phyloP scores from a whole-genome alignment of 2,329 filamentous ascomycete genomes.

The Thielaviopsis euricoi region DNA sequence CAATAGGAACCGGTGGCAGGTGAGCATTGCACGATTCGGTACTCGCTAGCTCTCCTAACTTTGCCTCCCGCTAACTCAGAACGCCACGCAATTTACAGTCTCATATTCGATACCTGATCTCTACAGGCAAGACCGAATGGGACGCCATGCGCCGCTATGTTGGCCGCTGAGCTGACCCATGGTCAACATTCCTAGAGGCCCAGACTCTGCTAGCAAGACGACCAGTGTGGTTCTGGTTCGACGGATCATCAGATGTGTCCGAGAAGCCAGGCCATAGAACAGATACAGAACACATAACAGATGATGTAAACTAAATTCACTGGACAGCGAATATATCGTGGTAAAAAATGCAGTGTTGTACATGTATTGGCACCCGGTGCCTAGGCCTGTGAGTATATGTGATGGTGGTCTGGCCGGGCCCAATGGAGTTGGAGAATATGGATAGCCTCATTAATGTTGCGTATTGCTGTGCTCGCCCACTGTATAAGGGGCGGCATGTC shows the following conservation, averaged over 20 bases:
- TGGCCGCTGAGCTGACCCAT: conserved; percentile 18
- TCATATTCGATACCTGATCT: conserved; percentile 46
- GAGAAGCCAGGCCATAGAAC: not conserved
- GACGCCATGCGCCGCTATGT: conserved; percentile 44
- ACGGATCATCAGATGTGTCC: not conserved
- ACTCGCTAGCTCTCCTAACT: no score
- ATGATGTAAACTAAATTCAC: not conserved
- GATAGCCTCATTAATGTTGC: not conserved
- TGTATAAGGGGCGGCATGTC: not conserved
- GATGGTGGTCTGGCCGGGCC: not conserved
- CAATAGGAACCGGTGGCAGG: no score
- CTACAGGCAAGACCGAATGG: conserved; percentile 50
- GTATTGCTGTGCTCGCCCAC: not conserved
- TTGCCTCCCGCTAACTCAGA: not conserved
- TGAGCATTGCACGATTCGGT: no score
- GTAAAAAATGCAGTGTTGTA: not conserved
- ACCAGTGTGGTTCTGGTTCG: not conserved
- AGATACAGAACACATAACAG: not conserved
- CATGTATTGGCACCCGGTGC: not conserved
- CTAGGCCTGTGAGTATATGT: not conserved
- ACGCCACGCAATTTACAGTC: conserved; percentile 21
- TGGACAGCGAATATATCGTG: not conserved
- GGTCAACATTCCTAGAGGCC: not conserved
- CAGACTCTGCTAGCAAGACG: not conserved
- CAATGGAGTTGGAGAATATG: not conserved